phyloP scores from a whole-genome alignment of 2,329 filamentous ascomycete species.

The Lasiodiplodia sp. region DNA sequence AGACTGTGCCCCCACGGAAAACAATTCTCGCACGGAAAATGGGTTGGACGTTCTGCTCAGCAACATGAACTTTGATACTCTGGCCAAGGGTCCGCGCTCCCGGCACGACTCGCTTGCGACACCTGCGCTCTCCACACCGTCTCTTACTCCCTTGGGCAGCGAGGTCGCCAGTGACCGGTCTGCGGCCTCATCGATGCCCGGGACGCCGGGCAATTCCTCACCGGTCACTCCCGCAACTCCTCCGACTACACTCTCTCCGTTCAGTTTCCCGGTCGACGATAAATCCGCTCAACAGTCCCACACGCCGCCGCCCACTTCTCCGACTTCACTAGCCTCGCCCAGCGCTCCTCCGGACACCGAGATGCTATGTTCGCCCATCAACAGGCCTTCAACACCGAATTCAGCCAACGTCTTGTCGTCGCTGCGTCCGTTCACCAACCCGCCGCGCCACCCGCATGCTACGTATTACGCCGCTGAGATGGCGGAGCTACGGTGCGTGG shows the following conservation, averaged over 20 bases:
- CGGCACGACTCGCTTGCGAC: slow-evolving; percentile 28
- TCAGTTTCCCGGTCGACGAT: slow-evolving; percentile 38
- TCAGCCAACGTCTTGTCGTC: not conserved
- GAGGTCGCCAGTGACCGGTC: slow-evolving; percentile 29
- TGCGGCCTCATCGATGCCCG: slow-evolving; percentile 36
- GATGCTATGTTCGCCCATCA: slow-evolving; percentile 31
- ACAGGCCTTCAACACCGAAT: slow-evolving; percentile 35
- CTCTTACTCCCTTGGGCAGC: slow-evolving; percentile 23
- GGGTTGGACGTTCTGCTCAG: slow-evolving; percentile 17
- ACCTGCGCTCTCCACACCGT: slow-evolving; percentile 25
- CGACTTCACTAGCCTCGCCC: not conserved
- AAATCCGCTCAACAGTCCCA: not conserved
- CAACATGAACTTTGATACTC: slow-evolving; percentile 13
- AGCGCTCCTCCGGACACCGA: slow-evolving; percentile 23
- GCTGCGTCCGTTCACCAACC: slow-evolving; percentile 39
- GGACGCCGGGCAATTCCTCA: slow-evolving; percentile 31
- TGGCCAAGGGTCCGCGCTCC: slow-evolving; percentile 9
- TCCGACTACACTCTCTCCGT: slow-evolving; percentile 37
- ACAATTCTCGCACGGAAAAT: not conserved
- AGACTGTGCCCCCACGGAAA: not conserved
- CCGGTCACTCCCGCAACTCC: slow-evolving; percentile 34
- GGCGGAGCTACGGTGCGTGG: slow-evolving; percentile 48
- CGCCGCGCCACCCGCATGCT: slow-evolving; percentile 44
- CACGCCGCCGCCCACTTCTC: slow-evolving; percentile 7
- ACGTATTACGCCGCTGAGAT: slow-evolving; percentile 46